Evolutionary conservation across 176 grass and related monocot species (phyloP), one percentile per base, ranked within the genome.

Genomic region (Bromus sterilis): DNA sequence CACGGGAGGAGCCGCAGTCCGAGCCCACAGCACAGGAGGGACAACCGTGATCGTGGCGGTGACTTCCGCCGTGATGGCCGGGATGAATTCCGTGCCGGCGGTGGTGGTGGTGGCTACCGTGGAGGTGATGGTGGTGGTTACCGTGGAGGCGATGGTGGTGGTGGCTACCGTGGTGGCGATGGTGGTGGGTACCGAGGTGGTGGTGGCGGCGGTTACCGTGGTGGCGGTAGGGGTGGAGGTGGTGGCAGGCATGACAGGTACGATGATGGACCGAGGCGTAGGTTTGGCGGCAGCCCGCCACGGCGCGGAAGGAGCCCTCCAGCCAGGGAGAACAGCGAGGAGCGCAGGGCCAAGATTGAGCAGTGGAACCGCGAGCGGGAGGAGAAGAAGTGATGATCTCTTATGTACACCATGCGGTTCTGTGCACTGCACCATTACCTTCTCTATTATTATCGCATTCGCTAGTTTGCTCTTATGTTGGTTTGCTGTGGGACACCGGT

Each of bases 281-380:
- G 82, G 56, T 83, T 89, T 82, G 86, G 83, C 65, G 86, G 83
- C 71, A 91, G 91, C 46, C 88, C 86, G 25, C 73, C 83, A 0
- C 66, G 88, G 74, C 83, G 83, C 4, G 88, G 42, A 57, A 80
- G 89, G 66, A 94, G 92, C 70, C 92, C 48, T 21, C 48, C 86
- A 18, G 86, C 83, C 7, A 89, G 92, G 56, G 92, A 86, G 34
- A 94, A 65, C 80, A 94, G 92, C 0, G 89, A 94, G 76, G 89
- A 94, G 46, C 82, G 86, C 41, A 86, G 89, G 69, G 89, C 92
- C 6, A 94, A 89, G 83, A 94, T 94, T 36, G 92, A 94, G 39
- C 89, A 94, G 46, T 94, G 89, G 91, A 94, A 94, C 77, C 88
- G 86, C 14, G 89, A 94, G 51, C 67, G 88, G 75, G 91, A 94